phyloP scores from a whole-genome alignment of 1,139 yeast species.

The Yamadazyma epiphylla region DNA sequence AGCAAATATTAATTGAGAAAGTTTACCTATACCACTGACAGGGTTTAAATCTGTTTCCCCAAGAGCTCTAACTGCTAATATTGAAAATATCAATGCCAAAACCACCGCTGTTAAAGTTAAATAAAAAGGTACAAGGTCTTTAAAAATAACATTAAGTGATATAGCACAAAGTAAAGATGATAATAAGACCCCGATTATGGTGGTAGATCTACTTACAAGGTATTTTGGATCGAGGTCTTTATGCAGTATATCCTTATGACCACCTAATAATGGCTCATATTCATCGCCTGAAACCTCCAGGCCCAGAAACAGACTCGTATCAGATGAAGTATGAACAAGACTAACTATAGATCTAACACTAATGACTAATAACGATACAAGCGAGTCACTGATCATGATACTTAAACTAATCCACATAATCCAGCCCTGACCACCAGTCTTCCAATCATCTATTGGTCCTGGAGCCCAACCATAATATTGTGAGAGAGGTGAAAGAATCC shows the following conservation, averaged over 20 bases:
- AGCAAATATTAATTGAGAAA: constrained; percentile 87
- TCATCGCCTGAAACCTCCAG: too few species aligned
- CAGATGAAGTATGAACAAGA: constrained; percentile 1
- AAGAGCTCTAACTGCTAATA: constrained; percentile 86
- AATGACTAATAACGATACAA: constrained; percentile 73
- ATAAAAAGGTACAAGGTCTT: constrained; percentile 65
- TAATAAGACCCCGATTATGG: constrained; percentile 55
- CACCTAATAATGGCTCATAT: constrained; percentile 6
- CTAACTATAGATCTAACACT: constrained; percentile 38
- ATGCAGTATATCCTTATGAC: not conserved
- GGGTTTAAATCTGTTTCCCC: constrained; percentile 98
- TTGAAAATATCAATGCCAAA: constrained; percentile 72
- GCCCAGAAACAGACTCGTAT: too few species aligned
- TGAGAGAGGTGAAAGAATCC: constrained; percentile 75
- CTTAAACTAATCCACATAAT: constrained; percentile 90
- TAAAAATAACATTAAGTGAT: constrained; percentile 66
- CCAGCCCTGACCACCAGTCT: constrained; percentile 95
- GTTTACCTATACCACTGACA: constrained; percentile 92
- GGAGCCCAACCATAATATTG: constrained; percentile 77
- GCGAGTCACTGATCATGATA: constrained; percentile 90
- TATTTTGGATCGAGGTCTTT: constrained; percentile 26
- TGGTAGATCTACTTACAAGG: constrained; percentile 49
- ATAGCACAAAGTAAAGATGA: constrained; percentile 68
- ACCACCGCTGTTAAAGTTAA: constrained; percentile 65
- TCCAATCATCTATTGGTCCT: constrained; percentile 89